Evolutionary conservation across 257 asterid species (phyloP), one percentile per base, ranked within the genome.

Genomic region (Ilex aquifolium): DNA sequence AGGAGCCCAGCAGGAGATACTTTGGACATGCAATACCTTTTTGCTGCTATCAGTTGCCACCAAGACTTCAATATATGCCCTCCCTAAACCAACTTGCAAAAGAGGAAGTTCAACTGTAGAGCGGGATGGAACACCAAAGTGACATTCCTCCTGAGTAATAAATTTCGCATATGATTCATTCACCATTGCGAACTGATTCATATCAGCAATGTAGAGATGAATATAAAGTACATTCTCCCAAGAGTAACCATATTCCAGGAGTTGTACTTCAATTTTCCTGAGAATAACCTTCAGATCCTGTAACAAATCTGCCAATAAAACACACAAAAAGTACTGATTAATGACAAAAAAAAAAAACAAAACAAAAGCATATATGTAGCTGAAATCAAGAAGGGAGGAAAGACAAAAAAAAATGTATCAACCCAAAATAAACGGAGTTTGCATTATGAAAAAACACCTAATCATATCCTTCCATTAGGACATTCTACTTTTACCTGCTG

Each of bases 1-100:
- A 66, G 97, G 99, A 69, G 99, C 99, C 99, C 99, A 89, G 81
- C 84, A 81, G 46, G 99, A 92, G 67, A 92, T 85, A 75, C 99
- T 92, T 61, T 92, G 99, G 44, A 92, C 97, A 64, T 92, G 99
- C 82, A 92, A 80, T 70, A 92, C 99, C 60, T 78, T 87, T 80
- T 92, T 92, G 44, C 75, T 67, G 57, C 71, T 70, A 79, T 87
- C 95, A 32, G 57, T 75, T 54, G 97, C 84, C 65, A 85, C 97
- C 78, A 92, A 65, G 49, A 89, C 96, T 87, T 92, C 99, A 65
- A 92, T 60, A 72, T 85, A 89, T 51, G 88, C 97, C 68, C 73
- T 83, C 66, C 97, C 97, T 75, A 89, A 68, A 77, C 95, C 93
- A 83, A 79, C 88, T 77, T 79, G 82, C 68, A 71, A 65, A 31